Evolutionary conservation across 2,329 filamentous ascomycete genomes (phyloP).

Genomic region (Orbilia oligospora): DNA sequence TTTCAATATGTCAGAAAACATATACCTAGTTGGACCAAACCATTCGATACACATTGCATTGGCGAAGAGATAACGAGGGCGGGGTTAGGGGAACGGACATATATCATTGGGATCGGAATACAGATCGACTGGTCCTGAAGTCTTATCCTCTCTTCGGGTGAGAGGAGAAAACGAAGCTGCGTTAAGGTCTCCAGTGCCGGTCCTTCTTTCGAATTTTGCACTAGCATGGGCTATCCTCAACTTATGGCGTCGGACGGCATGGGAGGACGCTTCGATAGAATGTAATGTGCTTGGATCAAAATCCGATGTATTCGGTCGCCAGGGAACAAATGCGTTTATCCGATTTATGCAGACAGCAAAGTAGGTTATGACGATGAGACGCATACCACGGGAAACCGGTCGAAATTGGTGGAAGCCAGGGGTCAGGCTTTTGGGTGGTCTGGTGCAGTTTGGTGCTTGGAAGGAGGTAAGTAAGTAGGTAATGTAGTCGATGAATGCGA

Average conservation of each 20-base stretch:
- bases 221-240: slow-evolving; percentile 30
- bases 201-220: slow-evolving; percentile 34
- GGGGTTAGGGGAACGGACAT: slow-evolving; percentile 22
- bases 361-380: slow-evolving; percentile 40
- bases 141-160: slow-evolving; percentile 23
- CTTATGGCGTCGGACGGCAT: slow-evolving; percentile 47
- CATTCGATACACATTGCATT: background rate
- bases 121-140: slow-evolving; percentile 29
- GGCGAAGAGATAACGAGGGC: background rate
- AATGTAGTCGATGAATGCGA: too few species aligned
- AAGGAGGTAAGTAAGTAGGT: background rate
- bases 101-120: slow-evolving; percentile 50
- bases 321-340: slow-evolving; percentile 50
- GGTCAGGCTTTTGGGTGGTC: background rate
- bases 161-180: background rate
- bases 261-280: slow-evolving; percentile 25
- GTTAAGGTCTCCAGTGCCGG: background rate
- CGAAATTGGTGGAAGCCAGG: slow-evolving; percentile 2
- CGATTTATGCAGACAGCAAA: slow-evolving; percentile 27
- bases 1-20: slow-evolving; percentile 11
- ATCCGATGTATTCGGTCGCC: slow-evolving; percentile 42
- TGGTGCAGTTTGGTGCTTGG: background rate
- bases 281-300: slow-evolving; percentile 42
- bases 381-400: slow-evolving; percentile 49
- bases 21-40: background rate